Evolutionary conservation across 2,329 filamentous ascomycete species (phyloP), one percentile per base, ranked within the genome.

Genomic region (Ceratocystis diversiconidia): DNA sequence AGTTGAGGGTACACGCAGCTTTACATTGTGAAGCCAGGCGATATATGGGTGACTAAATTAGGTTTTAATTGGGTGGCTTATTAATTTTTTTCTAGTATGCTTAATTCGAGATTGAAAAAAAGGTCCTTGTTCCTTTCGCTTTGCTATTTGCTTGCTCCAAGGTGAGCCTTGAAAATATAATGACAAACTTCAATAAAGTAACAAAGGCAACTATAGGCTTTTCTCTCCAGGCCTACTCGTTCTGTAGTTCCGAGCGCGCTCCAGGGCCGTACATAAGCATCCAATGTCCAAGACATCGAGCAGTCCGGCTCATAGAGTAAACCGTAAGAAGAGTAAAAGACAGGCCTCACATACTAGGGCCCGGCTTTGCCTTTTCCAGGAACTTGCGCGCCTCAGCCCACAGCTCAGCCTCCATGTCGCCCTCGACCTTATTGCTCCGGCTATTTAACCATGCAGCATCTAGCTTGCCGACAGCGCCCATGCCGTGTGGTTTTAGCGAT

Each of bases 381-480:
- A 77, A 72, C 10, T 70, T 71, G 65, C 73, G 74, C 15, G 75
- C 75, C 64, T 74, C 75, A 5, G 68, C 80, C 84, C 92, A 87
- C 57, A 95, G 76, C 75, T 96, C 90, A 1, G 83, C 83, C 72
- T 95, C 90, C 80, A 92, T 94, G 69, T 90, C 87, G 71, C 86
- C 83, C 66, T 89, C 89, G 25, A 95, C 88, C 69, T 87, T 87
- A 69, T 89, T 87, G 68, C 89, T 90, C 66, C 90, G 82, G 71
- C 89, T 92, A 73, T 96, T 97, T 71, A 97, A 76, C 84, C 89
- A 92, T 41, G 92, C 92, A 15, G 95, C 86, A 72, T 96, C 92
- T 64, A 96, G 78, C 32, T 76, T 77, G 8, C 82, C 82, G 43
- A 84, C 81, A 70, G 78, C 79, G 25, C 79, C 83, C 66, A 78